These are phyloP conservation scores for Hypoxylon sp. DNA, from an alignment of 2,329 filamentous ascomycete species.

Conservation along the genomic window DNA sequence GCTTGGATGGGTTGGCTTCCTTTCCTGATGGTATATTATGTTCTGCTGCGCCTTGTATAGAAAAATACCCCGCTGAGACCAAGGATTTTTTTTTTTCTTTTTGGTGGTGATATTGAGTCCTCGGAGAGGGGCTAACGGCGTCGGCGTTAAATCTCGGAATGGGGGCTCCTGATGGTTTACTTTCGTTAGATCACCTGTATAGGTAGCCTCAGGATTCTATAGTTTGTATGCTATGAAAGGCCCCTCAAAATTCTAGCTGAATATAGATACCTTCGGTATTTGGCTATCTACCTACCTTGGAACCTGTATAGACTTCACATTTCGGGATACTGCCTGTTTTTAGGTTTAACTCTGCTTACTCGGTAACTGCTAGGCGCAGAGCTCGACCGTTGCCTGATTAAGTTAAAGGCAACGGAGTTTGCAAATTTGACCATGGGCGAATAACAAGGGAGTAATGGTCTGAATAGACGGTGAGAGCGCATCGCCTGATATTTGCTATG, in stretches of 20 bases:
- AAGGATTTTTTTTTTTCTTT: slow-evolving; percentile 18
- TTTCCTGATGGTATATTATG: slow-evolving; percentile 15
- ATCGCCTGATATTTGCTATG: slow-evolving; percentile 16
- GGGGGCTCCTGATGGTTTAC: slow-evolving; percentile 18
- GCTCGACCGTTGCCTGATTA: background rate
- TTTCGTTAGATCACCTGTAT: slow-evolving; percentile 42
- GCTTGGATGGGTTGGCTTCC: slow-evolving; percentile 20
- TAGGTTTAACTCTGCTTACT: background rate
- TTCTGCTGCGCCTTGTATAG: slow-evolving; percentile 37
- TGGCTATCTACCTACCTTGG: background rate
- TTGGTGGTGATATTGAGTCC: slow-evolving; percentile 30
- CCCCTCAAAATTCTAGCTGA: slow-evolving; percentile 4
- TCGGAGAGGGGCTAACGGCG: slow-evolving; percentile 25
- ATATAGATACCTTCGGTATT: slow-evolving; percentile 10
- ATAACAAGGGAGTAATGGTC: background rate
- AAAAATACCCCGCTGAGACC: slow-evolving; percentile 43
- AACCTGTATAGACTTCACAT: background rate
- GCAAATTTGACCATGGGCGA: background rate
- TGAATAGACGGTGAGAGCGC: slow-evolving; percentile 3
- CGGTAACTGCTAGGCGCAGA: background rate
- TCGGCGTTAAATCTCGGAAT: slow-evolving; percentile 34
- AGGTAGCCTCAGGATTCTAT: slow-evolving; percentile 30
- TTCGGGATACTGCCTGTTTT: background rate
- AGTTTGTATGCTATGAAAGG: slow-evolving; percentile 19
- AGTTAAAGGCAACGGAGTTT: background rate